Evolutionary conservation across 371 early-diverging fungal species (phyloP).

Genomic region (Fennellomyces sp.): DNA sequence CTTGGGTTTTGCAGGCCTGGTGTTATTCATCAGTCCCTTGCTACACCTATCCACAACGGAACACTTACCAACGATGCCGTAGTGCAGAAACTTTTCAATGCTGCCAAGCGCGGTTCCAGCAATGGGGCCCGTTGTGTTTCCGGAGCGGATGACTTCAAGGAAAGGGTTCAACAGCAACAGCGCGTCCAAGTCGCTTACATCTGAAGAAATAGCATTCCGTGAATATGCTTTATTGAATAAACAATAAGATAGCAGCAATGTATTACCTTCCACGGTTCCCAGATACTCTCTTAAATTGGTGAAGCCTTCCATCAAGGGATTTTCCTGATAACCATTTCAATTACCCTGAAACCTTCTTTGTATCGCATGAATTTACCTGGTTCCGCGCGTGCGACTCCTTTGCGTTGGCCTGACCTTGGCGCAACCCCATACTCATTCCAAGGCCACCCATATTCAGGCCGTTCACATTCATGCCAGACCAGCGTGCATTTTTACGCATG

Average conservation of each 20-base stretch:
- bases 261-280: constrained; percentile 60
- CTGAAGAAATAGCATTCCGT: constrained; percentile 16
- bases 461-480: constrained; percentile 73
- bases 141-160: constrained; percentile 86
- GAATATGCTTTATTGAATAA: background rate
- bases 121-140: constrained; percentile 94
- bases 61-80: constrained; percentile 78
- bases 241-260: background rate
- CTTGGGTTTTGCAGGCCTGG: constrained; percentile 68
- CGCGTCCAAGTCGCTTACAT: constrained; percentile 68
- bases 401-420: constrained; percentile 46
- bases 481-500: constrained; percentile 88
- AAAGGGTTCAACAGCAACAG: constrained; percentile 85
- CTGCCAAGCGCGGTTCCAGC: constrained; percentile 88
- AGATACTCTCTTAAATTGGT: constrained; percentile 67
- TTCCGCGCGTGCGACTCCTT: constrained; percentile 43
- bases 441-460: constrained; percentile 65
- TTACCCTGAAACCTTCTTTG: background rate
- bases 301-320: constrained; percentile 76
- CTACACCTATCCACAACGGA: constrained; percentile 9
- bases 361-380: constrained; percentile 34
- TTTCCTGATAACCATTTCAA: constrained; percentile 45
- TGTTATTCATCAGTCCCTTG: background rate
- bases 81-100: constrained; percentile 87
- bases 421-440: constrained; percentile 70